Base-by-base conservation (phyloP, 257 asterid species). In the Petunia axillaris region DNA sequence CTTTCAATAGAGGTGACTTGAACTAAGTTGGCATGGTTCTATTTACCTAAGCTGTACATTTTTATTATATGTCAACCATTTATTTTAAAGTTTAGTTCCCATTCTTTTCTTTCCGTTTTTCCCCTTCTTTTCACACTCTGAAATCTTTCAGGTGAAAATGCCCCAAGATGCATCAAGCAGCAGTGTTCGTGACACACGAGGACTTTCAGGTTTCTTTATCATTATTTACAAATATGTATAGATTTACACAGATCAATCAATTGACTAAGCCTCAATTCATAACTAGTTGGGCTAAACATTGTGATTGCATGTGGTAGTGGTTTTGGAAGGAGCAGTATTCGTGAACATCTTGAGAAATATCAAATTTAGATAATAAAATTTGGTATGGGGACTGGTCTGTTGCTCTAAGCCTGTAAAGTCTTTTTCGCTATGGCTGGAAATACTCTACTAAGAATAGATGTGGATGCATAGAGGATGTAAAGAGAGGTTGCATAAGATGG, bases 151-250 rank as follows among this genome's bases (percentile, higher is more conserved):
- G 98, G 97, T 94, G 48, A 94, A 86, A 83, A 94, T 94, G 98
- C 98, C 98, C 73, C 98, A 94, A 85, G 98, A 94, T 86, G 95
- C 94, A 80, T 91, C 98, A 82, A 90, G 87, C 80, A 91, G 87
- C 86, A 71, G 90, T 8, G 92, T 94, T 76, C 90, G 88, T 39
- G 98, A 94, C 87, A 94, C 98, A 43, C 89, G 97, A 88, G 98
- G 97, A 80, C 97, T 94, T 83, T 92, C 98, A 85, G 97, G 98
- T 94, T 80, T 78, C 80, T 53, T 74, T 83, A 65, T 66, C 81
- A 71, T 80, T 71, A 59, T 50, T 58, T 67, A 57, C 8, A 78
- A 70, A 50, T 50, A 71, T 71, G 36, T 25, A 48, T 71, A 25
- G 41, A 71, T 48, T 25, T 6, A 39, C 53, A 14, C 76, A 71